Evolutionary conservation across 495 filamentous ascomycete genomes (phyloP).

Genomic region (Aspergillus campestris): DNA sequence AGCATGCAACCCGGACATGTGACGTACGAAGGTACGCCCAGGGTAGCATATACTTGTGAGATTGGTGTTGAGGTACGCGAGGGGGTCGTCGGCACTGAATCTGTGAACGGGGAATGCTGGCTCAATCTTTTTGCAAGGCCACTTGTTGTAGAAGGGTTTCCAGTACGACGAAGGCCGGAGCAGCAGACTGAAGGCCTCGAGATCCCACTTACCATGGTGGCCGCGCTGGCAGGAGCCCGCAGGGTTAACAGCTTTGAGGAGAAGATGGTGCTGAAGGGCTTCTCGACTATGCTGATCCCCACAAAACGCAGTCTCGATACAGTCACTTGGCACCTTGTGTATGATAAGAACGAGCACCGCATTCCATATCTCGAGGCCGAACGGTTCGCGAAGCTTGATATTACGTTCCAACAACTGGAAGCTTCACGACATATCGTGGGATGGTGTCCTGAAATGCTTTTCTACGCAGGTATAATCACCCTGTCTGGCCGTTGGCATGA

Average conservation of each 20-base stretch:
- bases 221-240: slow-evolving; percentile 1
- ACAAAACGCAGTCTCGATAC: slow-evolving; percentile 7
- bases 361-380: slow-evolving; percentile 7
- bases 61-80: background rate
- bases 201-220: slow-evolving; percentile 10
- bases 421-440: slow-evolving; percentile 9
- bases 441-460: slow-evolving; percentile 9
- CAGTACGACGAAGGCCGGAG: slow-evolving; percentile 11
- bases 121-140: slow-evolving; percentile 24
- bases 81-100: background rate
- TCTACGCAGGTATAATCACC: slow-evolving; percentile 5
- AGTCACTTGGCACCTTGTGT: slow-evolving; percentile 20
- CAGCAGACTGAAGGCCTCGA: slow-evolving; percentile 14
- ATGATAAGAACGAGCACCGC: slow-evolving; percentile 8
- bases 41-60: background rate
- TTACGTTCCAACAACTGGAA: slow-evolving; percentile 4
- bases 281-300: slow-evolving; percentile 19
- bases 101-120: slow-evolving; percentile 27
- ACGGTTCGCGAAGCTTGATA: background rate
- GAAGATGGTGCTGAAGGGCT: slow-evolving; percentile 19
- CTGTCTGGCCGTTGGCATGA: too few relatives aligned
- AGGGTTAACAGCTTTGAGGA: slow-evolving; percentile 1
- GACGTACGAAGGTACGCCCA: background rate
- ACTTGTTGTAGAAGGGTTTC: slow-evolving; percentile 26
- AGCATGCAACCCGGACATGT: background rate